These are phyloP conservation scores for Eucalyptus curtisii DNA, from an alignment of 345 rosid genomes.

Conservation along the genomic window DNA sequence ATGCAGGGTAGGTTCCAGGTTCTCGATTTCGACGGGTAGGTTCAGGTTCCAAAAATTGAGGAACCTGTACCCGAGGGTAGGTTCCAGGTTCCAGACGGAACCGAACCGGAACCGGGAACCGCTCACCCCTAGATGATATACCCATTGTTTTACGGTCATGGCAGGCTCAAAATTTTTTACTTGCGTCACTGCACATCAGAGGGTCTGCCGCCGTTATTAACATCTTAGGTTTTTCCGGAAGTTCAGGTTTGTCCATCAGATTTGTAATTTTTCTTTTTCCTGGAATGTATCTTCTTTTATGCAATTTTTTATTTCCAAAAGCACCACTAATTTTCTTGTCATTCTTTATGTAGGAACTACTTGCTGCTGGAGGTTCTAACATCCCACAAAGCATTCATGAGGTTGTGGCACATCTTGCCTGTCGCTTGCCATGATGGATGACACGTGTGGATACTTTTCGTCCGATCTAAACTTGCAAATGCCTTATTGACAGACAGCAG, in stretches of 20 bases:
- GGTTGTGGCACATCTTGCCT: slow-evolving; percentile 44
- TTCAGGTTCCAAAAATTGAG: too few species aligned
- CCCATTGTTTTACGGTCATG: slow-evolving; percentile 51
- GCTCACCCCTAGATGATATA: slow-evolving; percentile 55
- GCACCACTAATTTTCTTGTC: background rate
- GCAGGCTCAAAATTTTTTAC: slow-evolving; percentile 37
- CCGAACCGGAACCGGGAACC: too few species aligned
- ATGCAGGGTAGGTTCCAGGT: too few species aligned
- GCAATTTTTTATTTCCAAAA: background rate
- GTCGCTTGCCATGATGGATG: slow-evolving; percentile 55
- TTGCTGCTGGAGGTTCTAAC: slow-evolving; percentile 29
- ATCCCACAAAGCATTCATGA: slow-evolving; percentile 37
- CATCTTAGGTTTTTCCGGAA: slow-evolving; percentile 40
- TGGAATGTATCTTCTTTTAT: background rate
- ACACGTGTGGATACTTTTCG: slow-evolving; percentile 16
- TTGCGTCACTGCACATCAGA: slow-evolving; percentile 45
- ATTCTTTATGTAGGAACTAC: slow-evolving; percentile 29
- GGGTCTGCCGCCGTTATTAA: slow-evolving; percentile 28
- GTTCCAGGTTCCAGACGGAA: too few species aligned
- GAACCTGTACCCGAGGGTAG: too few species aligned
- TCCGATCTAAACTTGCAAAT: background rate
- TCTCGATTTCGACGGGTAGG: too few species aligned
- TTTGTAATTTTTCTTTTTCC: too few species aligned
- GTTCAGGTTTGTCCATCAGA: slow-evolving; percentile 29
- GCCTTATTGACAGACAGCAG: background rate